These are phyloP conservation scores for Penicillium sp. DNA, from an alignment of 2,329 filamentous ascomycete species.

Conservation along the genomic window DNA sequence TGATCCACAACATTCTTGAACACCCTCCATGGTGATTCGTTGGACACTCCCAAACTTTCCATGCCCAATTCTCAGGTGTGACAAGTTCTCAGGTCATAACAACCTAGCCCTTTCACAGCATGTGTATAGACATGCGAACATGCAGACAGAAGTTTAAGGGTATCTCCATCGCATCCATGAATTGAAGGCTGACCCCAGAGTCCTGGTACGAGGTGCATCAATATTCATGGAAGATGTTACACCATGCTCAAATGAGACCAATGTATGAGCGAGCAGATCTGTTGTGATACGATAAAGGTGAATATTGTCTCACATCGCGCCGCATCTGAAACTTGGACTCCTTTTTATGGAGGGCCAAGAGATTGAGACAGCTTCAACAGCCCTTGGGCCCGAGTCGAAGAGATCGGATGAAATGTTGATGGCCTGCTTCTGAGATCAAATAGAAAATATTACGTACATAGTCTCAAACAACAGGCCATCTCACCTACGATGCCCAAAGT, in stretches of 20 bases:
- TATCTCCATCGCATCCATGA: background rate
- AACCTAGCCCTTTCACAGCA: background rate
- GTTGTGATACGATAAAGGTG: background rate
- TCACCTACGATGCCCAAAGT: background rate
- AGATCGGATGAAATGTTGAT: background rate
- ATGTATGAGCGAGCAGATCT: background rate
- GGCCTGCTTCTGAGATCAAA: no score
- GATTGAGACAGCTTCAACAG: background rate
- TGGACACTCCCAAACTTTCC: background rate
- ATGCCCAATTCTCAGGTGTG: background rate
- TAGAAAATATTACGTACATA: no score
- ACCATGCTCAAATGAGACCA: background rate
- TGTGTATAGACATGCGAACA: conserved; percentile 3
- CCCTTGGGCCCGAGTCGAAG: background rate
- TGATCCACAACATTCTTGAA: background rate
- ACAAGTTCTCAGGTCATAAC: background rate
- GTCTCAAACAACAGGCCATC: background rate
- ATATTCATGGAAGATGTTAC: background rate
- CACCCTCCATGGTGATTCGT: background rate
- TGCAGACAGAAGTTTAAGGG: background rate
- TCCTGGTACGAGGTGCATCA: conserved; percentile 4
- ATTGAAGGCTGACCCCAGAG: conserved; percentile 2
- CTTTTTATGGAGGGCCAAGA: background rate
- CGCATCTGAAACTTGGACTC: background rate
- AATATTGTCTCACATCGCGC: conserved; percentile 3